These are phyloP conservation scores for Sutorius eximius DNA, from an alignment of 1,284 basidiomycete species.

Conservation along the genomic window DNA sequence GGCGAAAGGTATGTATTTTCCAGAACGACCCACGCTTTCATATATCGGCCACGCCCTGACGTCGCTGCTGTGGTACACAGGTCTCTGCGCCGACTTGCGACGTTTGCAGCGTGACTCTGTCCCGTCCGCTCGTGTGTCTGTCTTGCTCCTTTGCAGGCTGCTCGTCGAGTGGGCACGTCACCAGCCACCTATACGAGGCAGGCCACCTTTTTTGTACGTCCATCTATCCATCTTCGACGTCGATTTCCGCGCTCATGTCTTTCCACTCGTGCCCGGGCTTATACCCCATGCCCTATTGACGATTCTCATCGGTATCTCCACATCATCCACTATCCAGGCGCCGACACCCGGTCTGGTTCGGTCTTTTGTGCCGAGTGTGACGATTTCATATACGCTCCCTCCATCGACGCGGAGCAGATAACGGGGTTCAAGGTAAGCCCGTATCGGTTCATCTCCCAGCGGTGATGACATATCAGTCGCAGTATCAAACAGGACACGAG, in stretches of 20 bases:
- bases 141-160: conserved; percentile 79
- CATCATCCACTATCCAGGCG: conserved; percentile 41
- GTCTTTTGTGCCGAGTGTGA: conserved; percentile 61
- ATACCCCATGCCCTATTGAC: too few relatives aligned
- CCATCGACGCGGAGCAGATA: conserved; percentile 52
- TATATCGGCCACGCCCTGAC: background rate
- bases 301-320: too few relatives aligned
- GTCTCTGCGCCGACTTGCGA: conserved; percentile 59
- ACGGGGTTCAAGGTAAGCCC: conserved; percentile 45
- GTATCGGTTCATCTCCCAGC: background rate
- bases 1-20: conserved; percentile 40
- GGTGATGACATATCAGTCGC: background rate
- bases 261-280: background rate
- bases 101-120: conserved; percentile 56
- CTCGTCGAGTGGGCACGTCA: conserved; percentile 59
- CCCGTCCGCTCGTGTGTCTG: conserved; percentile 76
- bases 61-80: conserved; percentile 20
- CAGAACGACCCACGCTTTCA: background rate
- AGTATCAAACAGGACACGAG: conserved; percentile 44
- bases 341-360: conserved; percentile 56
- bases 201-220: conserved; percentile 71
- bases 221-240: background rate
- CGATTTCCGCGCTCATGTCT: background rate
- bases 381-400: conserved; percentile 55
- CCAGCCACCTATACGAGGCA: conserved; percentile 54